Conservation (phyloP, 768 basidiomycete genomes). For the Phlegmacium glaucopus region DNA sequence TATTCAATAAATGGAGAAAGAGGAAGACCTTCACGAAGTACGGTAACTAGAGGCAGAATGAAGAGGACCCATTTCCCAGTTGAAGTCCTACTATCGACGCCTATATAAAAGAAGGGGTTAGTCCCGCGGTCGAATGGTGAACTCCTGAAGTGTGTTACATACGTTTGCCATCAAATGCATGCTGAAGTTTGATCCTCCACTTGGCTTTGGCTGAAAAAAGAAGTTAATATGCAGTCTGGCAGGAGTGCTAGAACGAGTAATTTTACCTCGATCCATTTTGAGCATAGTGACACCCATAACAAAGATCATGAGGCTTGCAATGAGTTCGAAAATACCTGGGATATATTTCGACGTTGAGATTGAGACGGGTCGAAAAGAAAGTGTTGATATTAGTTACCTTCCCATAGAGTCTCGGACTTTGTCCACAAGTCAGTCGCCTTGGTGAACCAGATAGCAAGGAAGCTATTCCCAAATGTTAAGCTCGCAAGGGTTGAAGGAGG, state of each 20-base stretch:
- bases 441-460: conserved; percentile 95
- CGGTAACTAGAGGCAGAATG: conserved; percentile 86
- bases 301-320: conserved; percentile 81
- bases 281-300: conserved; percentile 94
- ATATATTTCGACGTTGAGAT: too few species aligned
- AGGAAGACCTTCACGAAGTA: conserved; percentile 78
- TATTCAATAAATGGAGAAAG: not conserved
- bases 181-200: conserved; percentile 87
- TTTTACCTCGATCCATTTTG: conserved; percentile 76
- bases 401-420: conserved; percentile 87
- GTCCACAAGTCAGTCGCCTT: conserved; percentile 81
- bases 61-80: conserved; percentile 86
- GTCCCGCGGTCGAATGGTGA: not conserved
- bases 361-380: not conserved
- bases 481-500: not conserved
- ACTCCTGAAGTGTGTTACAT: conserved; percentile 9
- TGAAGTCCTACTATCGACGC: conserved; percentile 43
- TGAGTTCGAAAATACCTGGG: conserved; percentile 63
- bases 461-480: conserved; percentile 30
- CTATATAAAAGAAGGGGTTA: conserved; percentile 19
- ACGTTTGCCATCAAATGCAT: conserved; percentile 67
- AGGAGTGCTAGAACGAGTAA: not conserved
- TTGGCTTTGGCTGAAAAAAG: conserved; percentile 67
- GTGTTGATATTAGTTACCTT: conserved; percentile 52
- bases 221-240: not conserved